Conservation (phyloP, 768 basidiomycete species). For the Podaxis carcinomalis region DNA sequence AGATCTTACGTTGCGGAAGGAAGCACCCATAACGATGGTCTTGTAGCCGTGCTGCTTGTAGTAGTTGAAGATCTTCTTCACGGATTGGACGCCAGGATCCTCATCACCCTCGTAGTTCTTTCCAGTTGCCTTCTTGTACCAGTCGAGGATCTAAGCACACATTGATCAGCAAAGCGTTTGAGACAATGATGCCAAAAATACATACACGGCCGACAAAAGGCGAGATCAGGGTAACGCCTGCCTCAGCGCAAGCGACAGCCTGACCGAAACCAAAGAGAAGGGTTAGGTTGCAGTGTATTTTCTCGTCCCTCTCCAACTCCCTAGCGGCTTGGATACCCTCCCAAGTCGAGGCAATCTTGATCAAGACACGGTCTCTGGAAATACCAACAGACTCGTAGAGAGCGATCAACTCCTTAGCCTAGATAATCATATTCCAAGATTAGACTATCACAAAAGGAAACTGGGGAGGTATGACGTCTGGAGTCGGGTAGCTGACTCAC, state of each 20-base stretch:
- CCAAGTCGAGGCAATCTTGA: constrained; percentile 99
- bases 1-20: constrained; percentile 89
- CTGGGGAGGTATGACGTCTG: not conserved
- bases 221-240: constrained; percentile 96
- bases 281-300: constrained; percentile 98
- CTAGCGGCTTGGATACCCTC: constrained; percentile 99
- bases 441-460: not conserved
- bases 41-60: constrained; percentile 99
- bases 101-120: constrained; percentile 86
- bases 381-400: constrained; percentile 95
- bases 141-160: constrained; percentile 82
- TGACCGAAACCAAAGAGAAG: constrained; percentile 98
- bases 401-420: constrained; percentile 85
- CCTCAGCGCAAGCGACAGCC: constrained; percentile 98
- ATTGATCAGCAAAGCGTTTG: constrained; percentile 9
- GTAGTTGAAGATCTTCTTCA: constrained; percentile 97
- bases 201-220: constrained; percentile 97
- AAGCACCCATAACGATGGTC: constrained; percentile 99
- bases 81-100: constrained; percentile 94
- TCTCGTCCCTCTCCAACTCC: constrained; percentile 87
- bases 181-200: constrained; percentile 17
- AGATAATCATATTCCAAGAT: constrained; percentile 13
- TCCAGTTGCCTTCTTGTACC: constrained; percentile 93
- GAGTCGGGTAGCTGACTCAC: constrained; percentile 24
- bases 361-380: constrained; percentile 89